Base-by-base conservation (phyloP, 1,139 yeast genomes). In the Yamadazyma atmosphaerica region DNA sequence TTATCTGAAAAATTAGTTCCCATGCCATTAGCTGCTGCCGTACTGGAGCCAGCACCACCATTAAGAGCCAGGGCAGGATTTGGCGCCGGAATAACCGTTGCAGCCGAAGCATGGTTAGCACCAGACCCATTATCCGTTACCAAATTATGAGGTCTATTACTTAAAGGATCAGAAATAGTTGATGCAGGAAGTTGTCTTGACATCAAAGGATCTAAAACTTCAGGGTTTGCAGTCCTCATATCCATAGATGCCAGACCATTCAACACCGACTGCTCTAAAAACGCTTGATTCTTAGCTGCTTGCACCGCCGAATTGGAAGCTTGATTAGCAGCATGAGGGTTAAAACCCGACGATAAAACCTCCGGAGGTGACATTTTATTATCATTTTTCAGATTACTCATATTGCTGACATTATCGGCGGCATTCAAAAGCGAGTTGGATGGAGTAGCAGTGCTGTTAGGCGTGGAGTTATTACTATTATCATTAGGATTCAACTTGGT, bases 401-500 rank as follows among this genome's bases (percentile, higher is more conserved):
- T n/a, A n/a, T n/a, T n/a, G n/a, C n/a, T n/a, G n/a, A n/a, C n/a
- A n/a, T n/a, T 10, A 7, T 21, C 23, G 10, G 9, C 23, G 10
- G 10, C 23, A 21, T 21, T 21, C 10, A 21, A 21, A 10, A 21
- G 23, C 23, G 7, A 10, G 9, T 21, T 21, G 7, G 23, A 21
- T 7, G 23, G 23, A 7, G 23, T 21, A 10, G 23, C 9, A 9
- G 15, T 15, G 17, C 17, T 32, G 4, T 40, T 13, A 8, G 27
- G 14, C 14, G 29, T 18, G 2, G 30, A 13, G 13, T 16, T 28
- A 18, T 17, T 17, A n/a, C 25, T 24, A 7, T 16, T 15, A 21
- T 35, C 13, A 27, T 12, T 32, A 4, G 46, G 39, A 33, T 42
- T 42, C 16, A 49, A 36, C 12, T 40, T 42, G n/a, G 47, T 46